Conservation (phyloP, 2,329 filamentous ascomycete genomes). For the Podosphaera xanthii region DNA sequence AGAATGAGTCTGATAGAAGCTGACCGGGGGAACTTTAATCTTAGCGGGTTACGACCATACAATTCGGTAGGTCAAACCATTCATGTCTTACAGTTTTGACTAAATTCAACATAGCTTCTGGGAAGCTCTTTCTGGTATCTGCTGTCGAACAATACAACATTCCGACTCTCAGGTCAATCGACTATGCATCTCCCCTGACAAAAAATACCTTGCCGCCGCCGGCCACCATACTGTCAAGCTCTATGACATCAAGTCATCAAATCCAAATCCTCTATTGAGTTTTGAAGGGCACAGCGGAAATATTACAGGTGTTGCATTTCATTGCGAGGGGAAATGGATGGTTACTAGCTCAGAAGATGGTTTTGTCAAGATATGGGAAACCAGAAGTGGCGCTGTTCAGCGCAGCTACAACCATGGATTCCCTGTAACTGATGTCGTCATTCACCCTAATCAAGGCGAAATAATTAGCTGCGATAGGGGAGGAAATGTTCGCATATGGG, state of each 20-base stretch:
- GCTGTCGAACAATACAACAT: conserved; percentile 92
- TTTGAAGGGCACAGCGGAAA: conserved; percentile 95
- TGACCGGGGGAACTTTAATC: conserved; percentile 7
- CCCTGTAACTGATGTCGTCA: conserved; percentile 94
- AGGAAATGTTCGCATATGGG: conserved; percentile 88
- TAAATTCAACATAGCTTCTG: conserved; percentile 45
- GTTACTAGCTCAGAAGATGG: conserved; percentile 93
- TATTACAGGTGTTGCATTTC: conserved; percentile 88
- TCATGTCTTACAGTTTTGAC: conserved; percentile 2
- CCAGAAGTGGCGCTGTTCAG: conserved; percentile 34
- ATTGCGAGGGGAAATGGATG: conserved; percentile 99
- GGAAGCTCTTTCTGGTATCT: conserved; percentile 95
- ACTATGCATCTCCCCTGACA: conserved; percentile 94
- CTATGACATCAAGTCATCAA: conserved; percentile 97
- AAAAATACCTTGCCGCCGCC: conserved; percentile 64
- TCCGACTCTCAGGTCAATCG: conserved; percentile 97
- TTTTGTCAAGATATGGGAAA: conserved; percentile 19
- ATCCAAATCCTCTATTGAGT: conserved; percentile 74
- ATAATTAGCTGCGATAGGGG: conserved; percentile 88
- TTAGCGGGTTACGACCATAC: conserved; percentile 54
- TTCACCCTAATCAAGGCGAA: conserved; percentile 95
- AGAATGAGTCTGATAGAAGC: conserved; percentile 8
- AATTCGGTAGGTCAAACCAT: conserved; percentile 30
- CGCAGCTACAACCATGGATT: conserved; percentile 79
- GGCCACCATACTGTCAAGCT: conserved; percentile 77